phyloP scores from a whole-genome alignment of 208 protist genomes.

The Crithidia mellificae region DNA sequence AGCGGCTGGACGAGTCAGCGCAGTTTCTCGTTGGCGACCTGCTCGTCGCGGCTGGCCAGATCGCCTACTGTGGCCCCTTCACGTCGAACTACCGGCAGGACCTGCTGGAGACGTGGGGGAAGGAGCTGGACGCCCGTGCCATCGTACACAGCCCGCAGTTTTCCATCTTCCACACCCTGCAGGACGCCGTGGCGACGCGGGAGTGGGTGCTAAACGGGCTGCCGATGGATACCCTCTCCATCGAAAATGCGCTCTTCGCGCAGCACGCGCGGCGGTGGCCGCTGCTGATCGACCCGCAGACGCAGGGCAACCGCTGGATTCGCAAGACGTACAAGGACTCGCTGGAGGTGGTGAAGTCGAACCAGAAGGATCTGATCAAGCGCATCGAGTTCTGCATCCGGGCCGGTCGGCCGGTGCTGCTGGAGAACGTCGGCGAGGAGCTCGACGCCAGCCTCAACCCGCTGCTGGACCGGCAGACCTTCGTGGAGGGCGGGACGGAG shows the following conservation, averaged over 20 bases:
- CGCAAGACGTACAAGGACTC: conserved; percentile 94
- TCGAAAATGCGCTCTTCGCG: conserved; percentile 98
- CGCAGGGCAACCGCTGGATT: conserved; percentile 98
- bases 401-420: conserved; percentile 93
- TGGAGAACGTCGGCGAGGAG: conserved; percentile 96
- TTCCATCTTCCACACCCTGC: conserved; percentile 91
- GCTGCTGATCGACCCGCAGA: conserved; percentile 99
- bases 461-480: conserved; percentile 94
- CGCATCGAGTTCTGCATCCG: conserved; percentile 95
- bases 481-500: conserved; percentile 91
- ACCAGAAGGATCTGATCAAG: conserved; percentile 95
- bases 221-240: conserved; percentile 95
- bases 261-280: conserved; percentile 95
- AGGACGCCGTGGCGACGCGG: conserved; percentile 95
- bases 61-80: conserved; percentile 98
- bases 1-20: conserved; percentile 81
- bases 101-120: conserved; percentile 87
- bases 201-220: conserved; percentile 95
- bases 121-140: conserved; percentile 60
- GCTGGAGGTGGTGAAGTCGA: conserved; percentile 96
- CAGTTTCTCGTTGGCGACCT: conserved; percentile 96
- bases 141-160: conserved; percentile 87
- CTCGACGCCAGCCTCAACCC: conserved; percentile 97
- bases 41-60: conserved; percentile 93
- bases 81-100: conserved; percentile 90